Base-by-base conservation (phyloP, 2,329 filamentous ascomycete species). In the Madurella mycetomatis region DNA sequence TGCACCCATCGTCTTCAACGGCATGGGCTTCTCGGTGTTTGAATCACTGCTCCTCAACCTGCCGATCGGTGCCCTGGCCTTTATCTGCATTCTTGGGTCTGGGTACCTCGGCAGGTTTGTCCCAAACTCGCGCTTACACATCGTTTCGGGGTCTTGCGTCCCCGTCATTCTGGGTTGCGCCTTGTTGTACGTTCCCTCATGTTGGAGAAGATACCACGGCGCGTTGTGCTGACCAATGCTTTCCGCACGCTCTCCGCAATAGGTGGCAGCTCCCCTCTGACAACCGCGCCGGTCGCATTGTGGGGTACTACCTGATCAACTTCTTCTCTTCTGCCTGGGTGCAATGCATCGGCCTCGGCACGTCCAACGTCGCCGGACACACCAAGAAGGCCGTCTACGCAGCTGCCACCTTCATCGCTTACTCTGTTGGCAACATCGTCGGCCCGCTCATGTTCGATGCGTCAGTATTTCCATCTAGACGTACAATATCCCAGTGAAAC, bases 1-100 rank as follows among this genome's bases (percentile, higher is more conserved):
- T 62, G 75, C 75, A 60, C 71, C 81, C 46, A 72, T 84, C 40
- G 83, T 87, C 58, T 72, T 85, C 34, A 84, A 85, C 55, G 82
- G 82, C 57, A 70, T 66, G n/a, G 69, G 69, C 0, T 70, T 68
- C 46, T 64, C 57, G 5, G 31, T 51, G 11, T 55, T 55, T 9
- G 43, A 55, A 32, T 66, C 69, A 9, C 64, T 72, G n/a, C 58
- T 69, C 0, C 59, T 70, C 16, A 70, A 69, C 46, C 62, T 69
- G 9, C 67, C 67, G 9, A 67, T 67, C 16, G 66, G 67, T 3
- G 66, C 62, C 1, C 58, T 70, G 47, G 66, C 67, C 1, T 67
- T 68, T 5, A 54, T 68, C 32, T 62, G 60, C 41, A 65, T 69
- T 25, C 61, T 70, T 5, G 61, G 65, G 3, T 67, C 64, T 1